phyloP scores from a whole-genome alignment of 768 basidiomycete genomes.

The Mycena rosella region DNA sequence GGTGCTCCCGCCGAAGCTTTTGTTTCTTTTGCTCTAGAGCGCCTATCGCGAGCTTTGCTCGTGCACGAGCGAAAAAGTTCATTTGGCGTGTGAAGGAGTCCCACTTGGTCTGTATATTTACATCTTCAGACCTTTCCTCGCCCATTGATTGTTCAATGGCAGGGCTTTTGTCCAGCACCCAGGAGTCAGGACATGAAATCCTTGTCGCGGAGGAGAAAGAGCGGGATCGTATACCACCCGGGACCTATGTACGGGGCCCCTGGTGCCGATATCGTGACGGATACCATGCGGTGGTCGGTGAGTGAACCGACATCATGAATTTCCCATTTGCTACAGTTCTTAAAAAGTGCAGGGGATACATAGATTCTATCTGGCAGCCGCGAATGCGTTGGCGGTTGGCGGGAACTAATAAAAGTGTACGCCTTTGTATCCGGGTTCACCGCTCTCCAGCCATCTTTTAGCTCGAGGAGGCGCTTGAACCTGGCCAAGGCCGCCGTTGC shows the following conservation, averaged over 20 bases:
- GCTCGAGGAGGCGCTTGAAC: background rate
- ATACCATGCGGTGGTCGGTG: constrained; percentile 33
- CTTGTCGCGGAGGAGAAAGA: constrained; percentile 14
- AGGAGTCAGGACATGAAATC: constrained; percentile 13
- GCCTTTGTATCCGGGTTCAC: constrained; percentile 17
- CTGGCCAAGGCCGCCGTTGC: constrained; percentile 18
- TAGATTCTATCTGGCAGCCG: constrained; percentile 35
- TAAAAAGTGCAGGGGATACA: background rate
- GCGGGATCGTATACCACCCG: constrained; percentile 31
- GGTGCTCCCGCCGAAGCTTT: too few species aligned
- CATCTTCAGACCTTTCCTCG: too few species aligned
- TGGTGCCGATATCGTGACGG: constrained; percentile 9
- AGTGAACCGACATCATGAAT: too few species aligned
- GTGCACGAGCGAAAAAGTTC: too few species aligned
- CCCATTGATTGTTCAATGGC: too few species aligned
- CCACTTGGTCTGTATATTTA: too few species aligned
- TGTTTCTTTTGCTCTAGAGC: too few species aligned
- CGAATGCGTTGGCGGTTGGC: constrained; percentile 7
- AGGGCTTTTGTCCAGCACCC: background rate
- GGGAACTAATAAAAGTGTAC: constrained; percentile 23
- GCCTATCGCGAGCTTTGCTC: too few species aligned
- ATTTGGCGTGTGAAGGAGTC: too few species aligned
- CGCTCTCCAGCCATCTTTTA: constrained; percentile 27
- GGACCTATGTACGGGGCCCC: constrained; percentile 27
- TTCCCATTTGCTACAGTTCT: constrained; percentile 20